A percentile compares a stretch with the other conserved stretches of the same genome.
Evolutionary conservation across 345 rosid species (phyloP).

Genomic region (Excoecaria agallocha): DNA sequence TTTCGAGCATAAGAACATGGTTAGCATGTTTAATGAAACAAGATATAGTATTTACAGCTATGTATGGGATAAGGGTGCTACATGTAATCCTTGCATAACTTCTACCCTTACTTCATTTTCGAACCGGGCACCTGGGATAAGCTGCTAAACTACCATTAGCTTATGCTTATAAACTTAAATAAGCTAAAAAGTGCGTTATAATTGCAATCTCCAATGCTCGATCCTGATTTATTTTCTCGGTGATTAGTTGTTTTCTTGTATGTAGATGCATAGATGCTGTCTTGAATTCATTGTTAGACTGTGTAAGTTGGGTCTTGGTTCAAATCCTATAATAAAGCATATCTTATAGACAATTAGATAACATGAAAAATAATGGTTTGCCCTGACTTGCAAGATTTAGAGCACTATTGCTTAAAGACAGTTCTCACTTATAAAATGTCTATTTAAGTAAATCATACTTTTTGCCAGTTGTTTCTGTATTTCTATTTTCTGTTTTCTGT

Average conservation of each 20-base stretch:
- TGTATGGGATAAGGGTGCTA: too few species aligned
- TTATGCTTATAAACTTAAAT: neutral
- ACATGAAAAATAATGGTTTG: too few species aligned
- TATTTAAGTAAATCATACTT: neutral
- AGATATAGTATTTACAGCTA: too few species aligned
- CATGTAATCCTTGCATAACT: too few species aligned
- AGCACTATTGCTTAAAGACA: neutral
- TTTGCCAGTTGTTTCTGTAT: neutral
- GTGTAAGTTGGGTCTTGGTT: neutral
- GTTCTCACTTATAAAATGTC: neutral
- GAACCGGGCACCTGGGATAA: too few species aligned
- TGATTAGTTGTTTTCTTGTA: neutral
- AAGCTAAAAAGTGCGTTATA: neutral
- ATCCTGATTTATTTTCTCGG: neutral
- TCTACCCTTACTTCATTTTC: too few species aligned
- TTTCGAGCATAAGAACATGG: too few species aligned
- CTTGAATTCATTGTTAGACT: neutral
- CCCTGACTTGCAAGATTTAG: neutral
- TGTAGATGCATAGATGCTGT: neutral
- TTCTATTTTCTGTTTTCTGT: too few species aligned
- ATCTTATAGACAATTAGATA: too few species aligned
- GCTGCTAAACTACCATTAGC: too few species aligned
- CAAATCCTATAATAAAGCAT: neutral
- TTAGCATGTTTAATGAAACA: too few species aligned
- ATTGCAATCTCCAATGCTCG: neutral